These are phyloP conservation scores for Leishmania major DNA, from an alignment of 208 protist species.

Conservation along the genomic window DNA sequence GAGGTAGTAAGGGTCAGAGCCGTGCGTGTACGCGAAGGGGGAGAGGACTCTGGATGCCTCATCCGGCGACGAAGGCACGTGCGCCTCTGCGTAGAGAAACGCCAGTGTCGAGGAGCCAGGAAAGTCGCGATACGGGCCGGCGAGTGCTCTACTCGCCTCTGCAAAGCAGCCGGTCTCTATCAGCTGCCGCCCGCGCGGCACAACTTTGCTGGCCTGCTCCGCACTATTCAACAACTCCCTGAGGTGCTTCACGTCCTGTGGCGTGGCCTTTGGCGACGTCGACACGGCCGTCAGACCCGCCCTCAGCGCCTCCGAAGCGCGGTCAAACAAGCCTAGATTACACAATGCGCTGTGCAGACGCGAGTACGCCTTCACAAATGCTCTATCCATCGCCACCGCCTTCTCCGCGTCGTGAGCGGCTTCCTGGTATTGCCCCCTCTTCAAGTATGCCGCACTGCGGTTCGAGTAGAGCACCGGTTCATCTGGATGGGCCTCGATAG, in stretches of 20 bases:
- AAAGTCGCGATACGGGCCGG: conserved; percentile 44
- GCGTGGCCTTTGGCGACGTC: conserved; percentile 20
- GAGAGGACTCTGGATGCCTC: conserved; percentile 53
- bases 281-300: conserved; percentile 19
- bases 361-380: conserved; percentile 87
- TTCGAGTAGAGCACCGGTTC: conserved; percentile 93
- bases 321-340: conserved; percentile 67
- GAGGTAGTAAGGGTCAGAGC: conserved; percentile 61
- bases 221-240: conserved; percentile 48
- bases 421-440: conserved; percentile 51
- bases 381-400: conserved; percentile 75
- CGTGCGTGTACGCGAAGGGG: conserved; percentile 48
- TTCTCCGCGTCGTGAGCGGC: conserved; percentile 70
- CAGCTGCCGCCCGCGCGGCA: conserved; percentile 37
- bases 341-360: conserved; percentile 85
- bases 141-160: conserved; percentile 42
- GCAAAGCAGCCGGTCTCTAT: conserved; percentile 38
- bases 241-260: conserved; percentile 54
- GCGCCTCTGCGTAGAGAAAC: conserved; percentile 73
- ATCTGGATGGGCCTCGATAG: conserved; percentile 63
- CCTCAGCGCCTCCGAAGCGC: conserved; percentile 48
- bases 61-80: conserved; percentile 50
- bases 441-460: conserved; percentile 87
- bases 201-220: conserved; percentile 47
- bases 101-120: conserved; percentile 57